Base-by-base conservation (phyloP, 805 yeast species). In the Candida khao-thaluensis region DNA sequence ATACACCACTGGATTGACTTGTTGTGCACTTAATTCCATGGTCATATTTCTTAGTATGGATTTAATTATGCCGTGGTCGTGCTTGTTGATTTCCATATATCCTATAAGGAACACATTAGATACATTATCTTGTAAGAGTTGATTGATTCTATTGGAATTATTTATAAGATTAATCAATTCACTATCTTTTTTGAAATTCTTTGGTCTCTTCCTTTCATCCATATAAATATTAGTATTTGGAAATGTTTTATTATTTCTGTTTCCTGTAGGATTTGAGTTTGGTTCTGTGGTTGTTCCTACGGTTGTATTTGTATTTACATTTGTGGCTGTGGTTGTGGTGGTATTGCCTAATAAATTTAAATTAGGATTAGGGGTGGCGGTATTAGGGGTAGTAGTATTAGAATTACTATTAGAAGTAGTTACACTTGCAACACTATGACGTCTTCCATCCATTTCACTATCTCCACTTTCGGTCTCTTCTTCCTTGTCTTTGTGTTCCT, bases 1-100 rank as follows among this genome's bases (percentile, higher is more conserved):
- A 47, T 72, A 71, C 6, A 72, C 26, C 23, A 16, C 54, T 14
- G 72, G 51, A 23, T 66, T 63, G 12, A 56, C 40, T 35, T 65
- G 67, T 40, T 71, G 67, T 36, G 61, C 49, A 36, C 54, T 63
- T 5, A 37, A 14, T 5, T 22, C 35, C 18, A 31, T 21, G 16
- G 20, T 10, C 5, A 23, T 15, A 4, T 18, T 22, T 17, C 25
- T 35, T 24, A 30, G 31, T 38, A 32, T 42, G 35, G 31, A 42
- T 35, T 38, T 38, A 44, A 8, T 52, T 41, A 29, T 49, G 49
- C 15, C 7, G 10, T 17, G 30, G 3, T 34, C 30, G 16, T 9
- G 14, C 16, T 34, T 22, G 12, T 11, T 24, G 14, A 58, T 41
- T 12, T 50, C 47, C 6, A 51, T 42, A 45, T 54, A 62, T 1